Percentiles rank a stretch among this genome's conserved stretches.
Conservation (phyloP, 148 eudicot species). For the Pharnaceum exiguum region DNA sequence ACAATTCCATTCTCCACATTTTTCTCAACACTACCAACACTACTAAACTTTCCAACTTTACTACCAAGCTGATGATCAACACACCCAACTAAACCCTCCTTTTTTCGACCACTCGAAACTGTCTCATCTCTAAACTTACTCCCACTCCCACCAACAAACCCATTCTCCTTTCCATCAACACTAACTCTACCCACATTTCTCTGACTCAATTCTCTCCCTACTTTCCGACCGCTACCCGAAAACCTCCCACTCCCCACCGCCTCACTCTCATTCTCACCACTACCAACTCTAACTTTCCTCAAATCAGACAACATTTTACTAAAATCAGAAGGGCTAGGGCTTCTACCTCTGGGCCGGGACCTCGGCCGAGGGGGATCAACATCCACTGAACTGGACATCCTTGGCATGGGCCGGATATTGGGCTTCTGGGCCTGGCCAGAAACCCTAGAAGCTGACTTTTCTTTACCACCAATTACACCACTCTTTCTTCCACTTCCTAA, state of each 20-base stretch:
- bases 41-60: too few species aligned
- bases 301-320: slow-evolving; percentile 44
- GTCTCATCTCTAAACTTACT: too few species aligned
- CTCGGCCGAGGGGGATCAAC: slow-evolving; percentile 32
- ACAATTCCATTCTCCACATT: background rate
- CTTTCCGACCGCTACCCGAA: slow-evolving; percentile 30
- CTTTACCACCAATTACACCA: slow-evolving; percentile 45
- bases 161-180: background rate
- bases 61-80: too few species aligned
- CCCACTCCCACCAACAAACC: background rate
- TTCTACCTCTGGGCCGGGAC: slow-evolving; percentile 75
- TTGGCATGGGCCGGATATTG: slow-evolving; percentile 37
- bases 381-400: slow-evolving; percentile 19
- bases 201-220: slow-evolving; percentile 20
- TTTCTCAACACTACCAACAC: too few species aligned
- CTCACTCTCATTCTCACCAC: slow-evolving; percentile 20
- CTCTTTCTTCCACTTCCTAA: slow-evolving; percentile 20
- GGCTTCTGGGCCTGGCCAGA: slow-evolving; percentile 57
- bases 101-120: too few species aligned
- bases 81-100: too few species aligned
- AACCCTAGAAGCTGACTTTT: slow-evolving; percentile 51
- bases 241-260: slow-evolving; percentile 20
- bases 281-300: slow-evolving; percentile 40
- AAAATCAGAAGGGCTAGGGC: slow-evolving; percentile 76
- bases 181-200: slow-evolving; percentile 3